Evolutionary conservation across 257 asterid species (phyloP).

Genomic region (Asclepias syriaca): DNA sequence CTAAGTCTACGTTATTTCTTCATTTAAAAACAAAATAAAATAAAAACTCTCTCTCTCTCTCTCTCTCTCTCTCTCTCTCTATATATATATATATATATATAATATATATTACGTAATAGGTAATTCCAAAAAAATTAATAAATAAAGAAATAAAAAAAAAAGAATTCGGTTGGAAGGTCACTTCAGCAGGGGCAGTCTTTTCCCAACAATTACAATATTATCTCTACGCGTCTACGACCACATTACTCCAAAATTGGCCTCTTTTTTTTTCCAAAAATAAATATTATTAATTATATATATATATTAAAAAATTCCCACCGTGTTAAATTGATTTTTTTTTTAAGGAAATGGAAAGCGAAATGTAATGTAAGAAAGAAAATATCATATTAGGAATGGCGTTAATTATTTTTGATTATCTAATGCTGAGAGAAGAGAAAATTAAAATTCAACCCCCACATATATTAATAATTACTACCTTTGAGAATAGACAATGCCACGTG

Average conservation of each 20-base stretch:
- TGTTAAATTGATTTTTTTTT: neutral
- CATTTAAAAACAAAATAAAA: neutral
- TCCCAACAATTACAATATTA: conserved; percentile 11
- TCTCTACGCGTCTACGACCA: conserved; percentile 16
- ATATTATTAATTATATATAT: too few species aligned
- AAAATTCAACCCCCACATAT: too few species aligned
- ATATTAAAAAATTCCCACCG: too few species aligned
- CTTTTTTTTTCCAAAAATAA: neutral
- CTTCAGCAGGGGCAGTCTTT: conserved; percentile 9
- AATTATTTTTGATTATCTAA: neutral
- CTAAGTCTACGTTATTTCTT: neutral
- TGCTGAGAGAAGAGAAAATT: too few species aligned
- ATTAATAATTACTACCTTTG: neutral
- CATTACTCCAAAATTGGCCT: conserved; percentile 1
- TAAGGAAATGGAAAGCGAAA: too few species aligned
- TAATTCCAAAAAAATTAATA: neutral
- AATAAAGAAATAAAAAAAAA: neutral
- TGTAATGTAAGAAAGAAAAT: neutral
- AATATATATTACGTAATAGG: neutral
- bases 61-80: too few species aligned
- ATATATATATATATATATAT: neutral
- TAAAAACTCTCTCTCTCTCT: too few species aligned
- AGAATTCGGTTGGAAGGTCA: conserved; percentile 21
- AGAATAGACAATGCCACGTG: neutral
- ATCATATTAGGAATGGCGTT: neutral